Conservation (phyloP, 768 basidiomycete species). For the Boletus insuetus region DNA sequence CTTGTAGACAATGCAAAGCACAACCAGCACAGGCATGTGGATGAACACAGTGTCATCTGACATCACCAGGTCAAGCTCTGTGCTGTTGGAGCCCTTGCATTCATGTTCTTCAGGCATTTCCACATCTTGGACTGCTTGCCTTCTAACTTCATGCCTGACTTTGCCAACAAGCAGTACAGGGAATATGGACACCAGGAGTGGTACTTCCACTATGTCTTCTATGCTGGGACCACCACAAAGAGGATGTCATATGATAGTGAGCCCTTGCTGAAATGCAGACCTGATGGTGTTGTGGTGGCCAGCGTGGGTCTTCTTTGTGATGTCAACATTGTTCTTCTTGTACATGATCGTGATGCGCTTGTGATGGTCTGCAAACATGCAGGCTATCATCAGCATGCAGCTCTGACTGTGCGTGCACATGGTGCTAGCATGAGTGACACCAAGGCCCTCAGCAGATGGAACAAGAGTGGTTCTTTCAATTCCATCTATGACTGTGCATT, state of each 20-base stretch:
- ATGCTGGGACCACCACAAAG: conserved; percentile 1
- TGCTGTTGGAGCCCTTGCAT: conserved; percentile 25
- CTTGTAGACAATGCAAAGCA: conserved; percentile 32
- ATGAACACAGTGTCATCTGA: conserved; percentile 32
- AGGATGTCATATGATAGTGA: conserved; percentile 30
- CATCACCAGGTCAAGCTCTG: conserved; percentile 32
- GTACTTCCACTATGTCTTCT: conserved; percentile 30
- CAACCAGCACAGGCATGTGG: conserved; percentile 30
- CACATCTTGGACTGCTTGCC: background rate
- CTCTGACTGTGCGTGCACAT: conserved; percentile 28
- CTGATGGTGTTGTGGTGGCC: too few species aligned
- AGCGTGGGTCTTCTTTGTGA: too few species aligned
- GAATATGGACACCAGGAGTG: conserved; percentile 30
- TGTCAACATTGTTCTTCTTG: too few species aligned
- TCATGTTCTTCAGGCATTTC: conserved; percentile 23
- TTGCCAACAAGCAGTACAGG: conserved; percentile 17
- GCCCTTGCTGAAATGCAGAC: too few species aligned
- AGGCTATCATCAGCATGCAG: too few species aligned
- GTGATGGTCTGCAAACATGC: too few species aligned
- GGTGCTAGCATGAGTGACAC: conserved; percentile 25
- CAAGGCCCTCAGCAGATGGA: conserved; percentile 14
- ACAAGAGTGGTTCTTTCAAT: background rate
- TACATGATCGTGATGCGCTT: too few species aligned
- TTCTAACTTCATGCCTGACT: conserved; percentile 30
- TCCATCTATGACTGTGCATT: background rate